phyloP scores from a whole-genome alignment of 2,329 filamentous ascomycete genomes.

The Penicillium olsonii region DNA sequence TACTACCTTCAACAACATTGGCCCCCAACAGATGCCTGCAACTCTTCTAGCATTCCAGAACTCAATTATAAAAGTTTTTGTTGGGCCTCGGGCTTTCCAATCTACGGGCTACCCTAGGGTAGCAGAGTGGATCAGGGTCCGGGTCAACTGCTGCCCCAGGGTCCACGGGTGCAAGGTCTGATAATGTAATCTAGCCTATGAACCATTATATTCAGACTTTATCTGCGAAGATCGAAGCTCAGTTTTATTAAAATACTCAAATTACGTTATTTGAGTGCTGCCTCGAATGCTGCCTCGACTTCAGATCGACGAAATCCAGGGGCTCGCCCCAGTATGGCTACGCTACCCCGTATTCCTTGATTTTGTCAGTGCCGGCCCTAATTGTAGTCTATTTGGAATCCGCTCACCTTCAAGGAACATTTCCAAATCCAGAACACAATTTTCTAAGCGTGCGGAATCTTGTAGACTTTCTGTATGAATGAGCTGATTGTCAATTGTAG shows the following conservation, averaged over 20 bases:
- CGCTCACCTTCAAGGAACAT: neutral
- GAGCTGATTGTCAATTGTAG: too few species aligned
- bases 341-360: neutral
- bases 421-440: neutral
- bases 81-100: neutral
- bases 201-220: too few species aligned
- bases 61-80: too few species aligned
- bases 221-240: too few species aligned
- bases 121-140: too few species aligned
- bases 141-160: too few species aligned
- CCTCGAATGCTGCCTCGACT: neutral
- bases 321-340: conserved; percentile 2
- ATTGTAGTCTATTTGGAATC: neutral
- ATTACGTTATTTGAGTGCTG: neutral
- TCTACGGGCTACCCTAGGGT: neutral
- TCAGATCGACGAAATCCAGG: conserved; percentile 3
- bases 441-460: neutral
- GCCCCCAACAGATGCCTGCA: too few species aligned
- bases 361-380: neutral
- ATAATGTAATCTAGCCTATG: neutral
- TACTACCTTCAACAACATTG: too few species aligned
- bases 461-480: too few species aligned
- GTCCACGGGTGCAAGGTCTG: neutral
- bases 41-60: too few species aligned
- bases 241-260: too few species aligned